Evolutionary conservation across 1,284 basidiomycete species (phyloP).

Genomic region (Irpex rosettiformis): DNA sequence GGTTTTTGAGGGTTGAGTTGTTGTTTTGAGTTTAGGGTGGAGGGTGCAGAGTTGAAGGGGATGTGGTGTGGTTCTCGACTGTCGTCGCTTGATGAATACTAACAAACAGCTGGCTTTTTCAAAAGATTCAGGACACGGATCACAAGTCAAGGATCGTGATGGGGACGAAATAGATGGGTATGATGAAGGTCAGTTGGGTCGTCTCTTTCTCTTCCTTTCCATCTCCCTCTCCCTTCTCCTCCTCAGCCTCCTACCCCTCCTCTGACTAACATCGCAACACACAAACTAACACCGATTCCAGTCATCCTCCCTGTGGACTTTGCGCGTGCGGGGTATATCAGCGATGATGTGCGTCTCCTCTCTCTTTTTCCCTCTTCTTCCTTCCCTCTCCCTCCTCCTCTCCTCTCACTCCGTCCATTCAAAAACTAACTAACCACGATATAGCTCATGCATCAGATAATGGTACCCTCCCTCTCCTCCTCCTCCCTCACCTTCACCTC

Average conservation of each 20-base stretch:
- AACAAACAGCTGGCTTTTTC: too few relatives aligned
- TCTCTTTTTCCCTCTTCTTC: background rate
- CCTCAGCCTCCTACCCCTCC: too few relatives aligned
- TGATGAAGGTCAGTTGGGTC: conserved; percentile 70
- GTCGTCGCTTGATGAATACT: too few relatives aligned
- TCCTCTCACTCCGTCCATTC: too few relatives aligned
- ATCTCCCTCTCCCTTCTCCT: too few relatives aligned
- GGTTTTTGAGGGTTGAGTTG: background rate
- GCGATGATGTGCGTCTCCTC: conserved; percentile 75
- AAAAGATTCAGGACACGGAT: conserved; percentile 53
- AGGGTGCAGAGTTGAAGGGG: too few relatives aligned
- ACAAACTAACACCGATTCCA: too few relatives aligned
- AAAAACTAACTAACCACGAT: too few relatives aligned
- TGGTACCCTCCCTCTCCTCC: conserved; percentile 36
- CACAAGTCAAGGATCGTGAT: conserved; percentile 67
- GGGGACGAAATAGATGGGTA: conserved; percentile 68
- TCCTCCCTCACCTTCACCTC: too few relatives aligned
- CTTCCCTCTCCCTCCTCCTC: background rate
- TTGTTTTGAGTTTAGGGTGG: too few relatives aligned
- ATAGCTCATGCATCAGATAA: conserved; percentile 58
- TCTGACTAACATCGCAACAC: too few relatives aligned
- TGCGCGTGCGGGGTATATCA: conserved; percentile 61
- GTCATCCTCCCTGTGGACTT: conserved; percentile 72
- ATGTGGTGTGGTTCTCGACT: too few relatives aligned
- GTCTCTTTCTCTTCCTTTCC: conserved; percentile 1